These are phyloP conservation scores for Trichoderma endophyticum DNA, from an alignment of 2,329 filamentous ascomycete genomes.

Conservation along the genomic window DNA sequence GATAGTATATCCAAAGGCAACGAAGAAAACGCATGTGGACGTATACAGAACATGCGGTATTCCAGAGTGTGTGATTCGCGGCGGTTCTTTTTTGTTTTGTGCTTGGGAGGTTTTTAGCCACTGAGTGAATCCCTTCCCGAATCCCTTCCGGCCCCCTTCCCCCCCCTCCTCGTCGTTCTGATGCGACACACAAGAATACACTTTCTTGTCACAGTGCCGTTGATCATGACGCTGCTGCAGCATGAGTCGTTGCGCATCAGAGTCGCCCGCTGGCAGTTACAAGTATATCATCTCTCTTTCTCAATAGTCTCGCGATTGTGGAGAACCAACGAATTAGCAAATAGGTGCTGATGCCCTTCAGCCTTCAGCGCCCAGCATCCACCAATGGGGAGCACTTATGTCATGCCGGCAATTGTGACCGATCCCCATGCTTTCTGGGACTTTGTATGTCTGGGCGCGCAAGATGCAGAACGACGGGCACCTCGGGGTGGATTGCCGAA, in stretches of 20 bases:
- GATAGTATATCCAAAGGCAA: too few relatives aligned
- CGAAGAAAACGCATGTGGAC: not conserved
- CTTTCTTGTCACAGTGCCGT: not conserved
- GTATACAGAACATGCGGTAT: too few relatives aligned
- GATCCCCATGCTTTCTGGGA: not conserved
- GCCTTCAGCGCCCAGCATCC: too few relatives aligned
- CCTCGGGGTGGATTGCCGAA: not conserved
- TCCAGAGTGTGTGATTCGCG: not conserved
- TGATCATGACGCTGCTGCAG: not conserved
- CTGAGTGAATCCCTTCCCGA: not conserved
- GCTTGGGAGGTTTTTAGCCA: not conserved
- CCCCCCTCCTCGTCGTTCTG: not conserved
- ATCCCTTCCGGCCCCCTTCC: too few relatives aligned
- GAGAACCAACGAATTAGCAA: not conserved
- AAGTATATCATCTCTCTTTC: not conserved
- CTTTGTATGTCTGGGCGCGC: not conserved
- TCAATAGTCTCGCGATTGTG: not conserved
- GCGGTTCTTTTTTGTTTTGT: not conserved
- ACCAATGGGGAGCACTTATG: not conserved
- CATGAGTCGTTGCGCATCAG: conserved; percentile 4
- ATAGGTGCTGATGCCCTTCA: not conserved
- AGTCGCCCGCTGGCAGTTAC: not conserved
- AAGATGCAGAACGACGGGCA: not conserved
- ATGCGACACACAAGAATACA: not conserved
- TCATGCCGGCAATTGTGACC: not conserved